Conservation (phyloP, 2,329 filamentous ascomycete genomes). For the Neopestalotiopsis clavispora region DNA sequence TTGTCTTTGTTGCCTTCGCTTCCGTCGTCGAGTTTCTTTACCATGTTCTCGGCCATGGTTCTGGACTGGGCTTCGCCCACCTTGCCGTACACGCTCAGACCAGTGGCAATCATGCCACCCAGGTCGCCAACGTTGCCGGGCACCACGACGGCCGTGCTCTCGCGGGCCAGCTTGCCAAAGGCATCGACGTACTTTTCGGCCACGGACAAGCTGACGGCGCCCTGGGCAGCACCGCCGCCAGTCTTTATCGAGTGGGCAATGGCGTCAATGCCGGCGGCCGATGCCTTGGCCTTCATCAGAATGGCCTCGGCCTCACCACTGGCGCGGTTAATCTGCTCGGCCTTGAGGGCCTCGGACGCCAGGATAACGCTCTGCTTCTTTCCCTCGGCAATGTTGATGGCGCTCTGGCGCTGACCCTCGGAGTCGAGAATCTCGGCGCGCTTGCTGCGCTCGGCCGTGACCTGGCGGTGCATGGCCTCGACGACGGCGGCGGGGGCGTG, state of each 20-base stretch:
- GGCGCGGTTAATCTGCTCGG: conserved; percentile 92
- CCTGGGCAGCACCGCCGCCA: conserved; percentile 77
- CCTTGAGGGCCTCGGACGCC: conserved; percentile 86
- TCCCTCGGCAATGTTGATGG: conserved; percentile 98
- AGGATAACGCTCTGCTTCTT: conserved; percentile 96
- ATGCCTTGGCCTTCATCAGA: conserved; percentile 81
- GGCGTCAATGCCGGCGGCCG: conserved; percentile 84
- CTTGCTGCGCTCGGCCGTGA: conserved; percentile 96
- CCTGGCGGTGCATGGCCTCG: conserved; percentile 97
- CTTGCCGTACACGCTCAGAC: conserved; percentile 93
- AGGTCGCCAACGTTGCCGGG: conserved; percentile 98
- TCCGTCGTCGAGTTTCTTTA: conserved; percentile 21
- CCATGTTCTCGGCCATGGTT: conserved; percentile 55
- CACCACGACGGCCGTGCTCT: conserved; percentile 93
- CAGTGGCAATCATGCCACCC: conserved; percentile 94
- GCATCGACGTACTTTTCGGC: conserved; percentile 99
- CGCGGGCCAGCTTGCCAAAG: conserved; percentile 89
- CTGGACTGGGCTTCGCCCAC: conserved; percentile 81
- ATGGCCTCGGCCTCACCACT: conserved; percentile 95
- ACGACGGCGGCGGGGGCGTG: conserved; percentile 94
- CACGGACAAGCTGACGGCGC: conserved; percentile 83
- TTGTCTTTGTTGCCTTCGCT: conserved; percentile 17
- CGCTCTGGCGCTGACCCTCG: conserved; percentile 94
- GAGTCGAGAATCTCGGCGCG: conserved; percentile 97
- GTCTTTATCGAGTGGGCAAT: conserved; percentile 77